Evolutionary conservation across 768 basidiomycete species (phyloP).

Genomic region (Mycena olivaceomarginata): DNA sequence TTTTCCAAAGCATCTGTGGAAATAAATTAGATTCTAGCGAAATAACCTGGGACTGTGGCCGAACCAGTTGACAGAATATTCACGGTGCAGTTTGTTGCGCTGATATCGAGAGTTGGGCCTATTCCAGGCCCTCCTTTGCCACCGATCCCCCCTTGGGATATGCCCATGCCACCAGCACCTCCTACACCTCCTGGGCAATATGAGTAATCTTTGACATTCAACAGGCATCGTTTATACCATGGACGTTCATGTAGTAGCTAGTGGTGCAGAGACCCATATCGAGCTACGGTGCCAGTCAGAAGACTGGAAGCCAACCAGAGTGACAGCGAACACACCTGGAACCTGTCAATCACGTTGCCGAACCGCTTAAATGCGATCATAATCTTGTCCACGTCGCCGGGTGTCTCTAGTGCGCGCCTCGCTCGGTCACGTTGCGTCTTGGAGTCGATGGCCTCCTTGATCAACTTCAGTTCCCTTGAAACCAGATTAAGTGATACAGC

Average conservation of each 20-base stretch:
- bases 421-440: no score
- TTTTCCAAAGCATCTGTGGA: conserved; percentile 11
- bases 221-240: not conserved
- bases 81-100: not conserved
- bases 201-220: no score
- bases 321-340: conserved; percentile 2
- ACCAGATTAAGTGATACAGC: conserved; percentile 5
- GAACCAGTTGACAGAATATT: not conserved
- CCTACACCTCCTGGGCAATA: not conserved
- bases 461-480: conserved; percentile 12
- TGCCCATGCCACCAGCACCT: not conserved
- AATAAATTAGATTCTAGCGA: not conserved
- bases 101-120: not conserved
- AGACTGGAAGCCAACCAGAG: not conserved
- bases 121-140: not conserved
- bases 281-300: conserved; percentile 8
- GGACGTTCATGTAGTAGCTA: not conserved
- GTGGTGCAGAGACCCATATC: not conserved
- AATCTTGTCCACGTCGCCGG: no score
- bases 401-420: no score
- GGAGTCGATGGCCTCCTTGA: not conserved
- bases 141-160: not conserved
- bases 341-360: not conserved
- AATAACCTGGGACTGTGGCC: not conserved
- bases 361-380: no score